Conservation (phyloP, 192 early-diverging fungal genomes). For the Coemansia asiatica region DNA sequence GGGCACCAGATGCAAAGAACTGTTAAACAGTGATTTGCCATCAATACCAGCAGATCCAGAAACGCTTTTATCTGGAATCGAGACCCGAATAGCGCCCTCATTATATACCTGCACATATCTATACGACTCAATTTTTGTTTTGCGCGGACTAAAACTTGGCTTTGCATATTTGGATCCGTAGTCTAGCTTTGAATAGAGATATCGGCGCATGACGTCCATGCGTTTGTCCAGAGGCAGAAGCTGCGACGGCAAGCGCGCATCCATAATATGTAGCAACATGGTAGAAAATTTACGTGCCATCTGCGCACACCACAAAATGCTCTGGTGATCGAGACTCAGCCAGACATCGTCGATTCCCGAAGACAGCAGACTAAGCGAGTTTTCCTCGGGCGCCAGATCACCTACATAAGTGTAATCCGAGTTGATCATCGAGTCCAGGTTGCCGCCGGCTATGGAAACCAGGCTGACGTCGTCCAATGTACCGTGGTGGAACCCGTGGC, state of each 20-base stretch:
- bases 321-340: constrained; percentile 84
- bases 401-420: constrained; percentile 73
- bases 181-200: constrained; percentile 59
- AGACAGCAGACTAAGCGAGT: constrained; percentile 79
- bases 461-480: constrained; percentile 62
- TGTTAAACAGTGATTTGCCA: background rate
- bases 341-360: constrained; percentile 82
- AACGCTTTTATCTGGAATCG: constrained; percentile 9
- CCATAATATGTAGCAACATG: constrained; percentile 61
- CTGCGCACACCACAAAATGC: constrained; percentile 92
- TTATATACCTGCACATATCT: constrained; percentile 17
- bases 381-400: constrained; percentile 60
- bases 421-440: constrained; percentile 79
- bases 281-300: constrained; percentile 65
- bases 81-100: constrained; percentile 7
- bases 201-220: constrained; percentile 63
- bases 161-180: constrained; percentile 6
- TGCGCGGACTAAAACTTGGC: background rate
- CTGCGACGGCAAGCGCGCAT: constrained; percentile 59
- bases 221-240: constrained; percentile 61
- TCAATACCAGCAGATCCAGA: background rate
- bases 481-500: constrained; percentile 42
- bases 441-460: constrained; percentile 90
- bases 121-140: constrained; percentile 6
- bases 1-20: constrained; percentile 32